These are phyloP conservation scores for Trametes cingulata DNA, from an alignment of 768 basidiomycete species.

Conservation along the genomic window DNA sequence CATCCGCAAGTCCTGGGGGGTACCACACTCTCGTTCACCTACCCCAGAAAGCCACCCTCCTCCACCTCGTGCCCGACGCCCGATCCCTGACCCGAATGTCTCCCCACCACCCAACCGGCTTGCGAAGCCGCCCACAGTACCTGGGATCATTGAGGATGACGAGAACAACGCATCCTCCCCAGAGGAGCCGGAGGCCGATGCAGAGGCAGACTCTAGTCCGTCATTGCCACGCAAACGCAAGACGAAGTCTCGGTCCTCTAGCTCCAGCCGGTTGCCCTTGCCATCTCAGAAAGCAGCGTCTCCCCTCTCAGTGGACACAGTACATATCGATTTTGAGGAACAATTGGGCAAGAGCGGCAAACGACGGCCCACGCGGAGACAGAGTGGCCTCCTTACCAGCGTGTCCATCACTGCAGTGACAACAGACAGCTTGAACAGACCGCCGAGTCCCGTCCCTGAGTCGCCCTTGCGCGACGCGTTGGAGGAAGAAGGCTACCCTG, in stretches of 20 bases:
- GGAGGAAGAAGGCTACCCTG: slow-evolving; percentile 53
- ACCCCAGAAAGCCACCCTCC: slow-evolving; percentile 38
- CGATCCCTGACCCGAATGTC: slow-evolving; percentile 41
- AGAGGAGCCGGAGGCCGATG: slow-evolving; percentile 38
- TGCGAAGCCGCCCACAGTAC: slow-evolving; percentile 65
- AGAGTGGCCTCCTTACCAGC: slow-evolving; percentile 54
- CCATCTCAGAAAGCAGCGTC: slow-evolving; percentile 7
- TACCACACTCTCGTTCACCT: slow-evolving; percentile 32
- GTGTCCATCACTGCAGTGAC: slow-evolving; percentile 36
- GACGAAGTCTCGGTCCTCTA: slow-evolving; percentile 37
- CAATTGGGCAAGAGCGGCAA: slow-evolving; percentile 35
- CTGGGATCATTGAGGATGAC: slow-evolving; percentile 69
- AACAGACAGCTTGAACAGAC: slow-evolving; percentile 38
- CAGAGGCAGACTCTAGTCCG: slow-evolving; percentile 41
- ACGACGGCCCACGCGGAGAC: slow-evolving; percentile 40
- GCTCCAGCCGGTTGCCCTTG: slow-evolving; percentile 17
- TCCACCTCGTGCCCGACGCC: slow-evolving; percentile 53
- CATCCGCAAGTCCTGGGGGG: slow-evolving; percentile 63
- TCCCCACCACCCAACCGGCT: slow-evolving; percentile 57
- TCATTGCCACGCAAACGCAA: slow-evolving; percentile 44
- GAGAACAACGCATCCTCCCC: slow-evolving; percentile 46
- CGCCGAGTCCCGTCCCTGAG: slow-evolving; percentile 69
- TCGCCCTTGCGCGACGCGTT: slow-evolving; percentile 59
- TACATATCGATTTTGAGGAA: slow-evolving; percentile 35
- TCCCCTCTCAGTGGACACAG: slow-evolving; percentile 34